phyloP scores from a whole-genome alignment of 768 basidiomycete species.

The Tulasnella sp. region DNA sequence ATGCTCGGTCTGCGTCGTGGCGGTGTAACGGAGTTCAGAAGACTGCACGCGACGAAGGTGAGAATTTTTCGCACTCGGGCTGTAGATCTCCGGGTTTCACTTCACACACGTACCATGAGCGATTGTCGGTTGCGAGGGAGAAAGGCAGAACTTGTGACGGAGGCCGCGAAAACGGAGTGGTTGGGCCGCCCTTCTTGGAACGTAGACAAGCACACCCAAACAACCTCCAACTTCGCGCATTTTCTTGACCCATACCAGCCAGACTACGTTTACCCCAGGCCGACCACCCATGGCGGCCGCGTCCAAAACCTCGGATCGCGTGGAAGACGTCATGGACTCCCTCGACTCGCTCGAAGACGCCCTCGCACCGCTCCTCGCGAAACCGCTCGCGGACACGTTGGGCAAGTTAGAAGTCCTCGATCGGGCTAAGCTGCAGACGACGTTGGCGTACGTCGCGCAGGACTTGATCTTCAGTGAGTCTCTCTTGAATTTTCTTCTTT shows the following conservation, averaged over 20 bases:
- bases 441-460: slow-evolving; percentile 71
- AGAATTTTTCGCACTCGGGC: too few relatives aligned
- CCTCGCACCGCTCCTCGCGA: slow-evolving; percentile 54
- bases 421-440: slow-evolving; percentile 70
- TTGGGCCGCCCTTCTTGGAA: not conserved
- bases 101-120: not conserved
- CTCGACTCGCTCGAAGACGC: slow-evolving; percentile 58
- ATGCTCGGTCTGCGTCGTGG: slow-evolving; percentile 92
- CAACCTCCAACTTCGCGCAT: not conserved
- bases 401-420: slow-evolving; percentile 57
- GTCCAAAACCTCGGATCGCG: not conserved
- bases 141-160: too few relatives aligned
- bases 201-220: not conserved
- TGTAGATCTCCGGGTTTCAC: too few relatives aligned
- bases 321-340: slow-evolving; percentile 15
- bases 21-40: slow-evolving; percentile 89
- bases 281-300: not conserved
- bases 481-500: not conserved
- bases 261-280: not conserved
- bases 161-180: not conserved
- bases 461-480: slow-evolving; percentile 72
- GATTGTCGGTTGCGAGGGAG: too few relatives aligned
- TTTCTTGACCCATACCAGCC: not conserved
- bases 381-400: slow-evolving; percentile 55
- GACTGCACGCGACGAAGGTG: slow-evolving; percentile 37